Conservation (phyloP, 2,329 filamentous ascomycete species). For the Botrytis fragariae region DNA sequence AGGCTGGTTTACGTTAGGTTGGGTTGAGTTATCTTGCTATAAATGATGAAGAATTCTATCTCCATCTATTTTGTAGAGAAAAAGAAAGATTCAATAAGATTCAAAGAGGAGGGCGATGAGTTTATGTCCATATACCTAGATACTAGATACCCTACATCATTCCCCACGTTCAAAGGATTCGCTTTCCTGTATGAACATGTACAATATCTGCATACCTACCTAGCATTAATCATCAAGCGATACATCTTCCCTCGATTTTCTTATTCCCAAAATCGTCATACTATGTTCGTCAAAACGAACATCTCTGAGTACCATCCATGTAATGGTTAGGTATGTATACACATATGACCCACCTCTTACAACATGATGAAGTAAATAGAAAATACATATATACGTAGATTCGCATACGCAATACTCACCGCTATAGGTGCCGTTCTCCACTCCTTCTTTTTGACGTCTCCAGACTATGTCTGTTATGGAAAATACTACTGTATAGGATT, state of each 20-base stretch:
- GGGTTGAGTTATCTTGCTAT: too few relatives aligned
- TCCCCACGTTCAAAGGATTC: background rate
- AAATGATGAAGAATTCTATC: too few relatives aligned
- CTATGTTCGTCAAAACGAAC: background rate
- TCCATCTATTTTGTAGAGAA: too few relatives aligned
- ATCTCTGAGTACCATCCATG: background rate
- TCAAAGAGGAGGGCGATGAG: too few relatives aligned
- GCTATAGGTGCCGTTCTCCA: background rate
- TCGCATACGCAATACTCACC: background rate
- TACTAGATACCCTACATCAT: background rate
- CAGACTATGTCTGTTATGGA: too few relatives aligned
- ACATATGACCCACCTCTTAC: background rate
- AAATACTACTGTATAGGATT: background rate
- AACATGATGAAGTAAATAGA: background rate
- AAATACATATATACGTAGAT: background rate
- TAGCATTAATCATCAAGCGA: background rate
- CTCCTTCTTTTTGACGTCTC: background rate
- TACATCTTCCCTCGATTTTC: background rate
- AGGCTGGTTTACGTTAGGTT: too few relatives aligned
- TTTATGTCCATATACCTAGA: too few relatives aligned
- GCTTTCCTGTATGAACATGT: background rate
- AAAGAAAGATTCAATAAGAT: too few relatives aligned
- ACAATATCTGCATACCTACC: background rate
- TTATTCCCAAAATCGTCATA: background rate
- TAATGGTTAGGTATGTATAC: background rate